phyloP scores from a whole-genome alignment of 495 filamentous ascomycete genomes.

The Neurospora africana region DNA sequence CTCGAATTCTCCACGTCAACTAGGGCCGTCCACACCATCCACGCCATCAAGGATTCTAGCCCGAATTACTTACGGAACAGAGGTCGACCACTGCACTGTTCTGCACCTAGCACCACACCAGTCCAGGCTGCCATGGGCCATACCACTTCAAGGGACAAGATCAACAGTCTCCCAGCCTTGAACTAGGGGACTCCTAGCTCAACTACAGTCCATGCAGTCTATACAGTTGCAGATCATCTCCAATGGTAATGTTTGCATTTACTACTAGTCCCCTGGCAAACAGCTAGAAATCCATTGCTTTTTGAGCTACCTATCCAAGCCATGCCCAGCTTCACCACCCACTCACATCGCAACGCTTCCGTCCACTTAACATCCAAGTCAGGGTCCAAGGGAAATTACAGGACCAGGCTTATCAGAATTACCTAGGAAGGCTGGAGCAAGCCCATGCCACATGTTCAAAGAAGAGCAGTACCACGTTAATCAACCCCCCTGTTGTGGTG shows the following conservation, averaged over 20 bases:
- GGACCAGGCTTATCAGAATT: neutral
- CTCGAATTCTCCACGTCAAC: neutral
- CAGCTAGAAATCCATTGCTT: too few relatives aligned
- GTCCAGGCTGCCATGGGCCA: neutral
- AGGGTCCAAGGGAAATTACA: neutral
- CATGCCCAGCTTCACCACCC: neutral
- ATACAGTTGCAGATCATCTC: neutral
- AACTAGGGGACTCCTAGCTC: neutral
- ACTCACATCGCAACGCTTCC: neutral
- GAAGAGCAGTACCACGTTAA: neutral
- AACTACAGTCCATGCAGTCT: neutral
- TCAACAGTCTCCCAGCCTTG: neutral
- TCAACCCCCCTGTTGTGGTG: neutral
- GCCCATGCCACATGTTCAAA: neutral
- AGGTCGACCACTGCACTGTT: neutral
- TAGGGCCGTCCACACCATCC: neutral
- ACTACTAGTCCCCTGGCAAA: too few relatives aligned
- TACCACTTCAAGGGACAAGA: neutral
- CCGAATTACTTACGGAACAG: neutral
- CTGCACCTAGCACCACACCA: neutral
- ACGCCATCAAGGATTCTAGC: neutral
- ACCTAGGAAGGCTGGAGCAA: neutral
- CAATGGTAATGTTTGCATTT: too few relatives aligned
- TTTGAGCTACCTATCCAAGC: neutral
- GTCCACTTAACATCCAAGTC: neutral